Conservation (phyloP, 108 stramenopile genomes). For the Skeletonema grethae region DNA sequence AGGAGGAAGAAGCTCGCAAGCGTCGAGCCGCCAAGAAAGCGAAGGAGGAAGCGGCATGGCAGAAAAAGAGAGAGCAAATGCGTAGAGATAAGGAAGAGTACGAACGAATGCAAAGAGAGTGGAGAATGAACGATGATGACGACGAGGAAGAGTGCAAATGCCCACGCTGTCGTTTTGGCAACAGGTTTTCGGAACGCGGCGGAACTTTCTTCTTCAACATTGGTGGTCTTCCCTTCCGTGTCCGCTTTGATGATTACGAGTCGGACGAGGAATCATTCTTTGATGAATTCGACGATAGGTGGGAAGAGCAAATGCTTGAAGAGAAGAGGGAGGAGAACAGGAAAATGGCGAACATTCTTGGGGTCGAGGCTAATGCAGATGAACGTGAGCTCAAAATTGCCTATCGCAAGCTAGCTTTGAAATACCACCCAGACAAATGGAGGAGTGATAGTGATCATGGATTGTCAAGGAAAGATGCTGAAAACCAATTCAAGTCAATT, state of each 20-base stretch:
- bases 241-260: constrained; percentile 14
- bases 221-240: constrained; percentile 28
- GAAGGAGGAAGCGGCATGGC: constrained; percentile 31
- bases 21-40: constrained; percentile 23
- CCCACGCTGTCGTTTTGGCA: constrained; percentile 7
- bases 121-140: constrained; percentile 3
- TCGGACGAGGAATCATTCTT: constrained; percentile 15
- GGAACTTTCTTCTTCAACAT: constrained; percentile 31
- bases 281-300: constrained; percentile 37
- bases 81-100: constrained; percentile 32
- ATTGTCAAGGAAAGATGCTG: constrained; percentile 31
- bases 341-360: constrained; percentile 34
- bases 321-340: constrained; percentile 26
- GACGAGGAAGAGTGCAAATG: constrained; percentile 10
- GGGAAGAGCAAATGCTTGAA: constrained; percentile 19
- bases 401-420: constrained; percentile 29
- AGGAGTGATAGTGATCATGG: constrained; percentile 35
- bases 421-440: constrained; percentile 46
- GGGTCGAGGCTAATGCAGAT: constrained; percentile 24
- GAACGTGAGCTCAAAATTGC: constrained; percentile 24
- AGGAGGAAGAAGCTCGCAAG: constrained; percentile 40
- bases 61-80: constrained; percentile 19
- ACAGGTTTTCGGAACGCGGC: constrained; percentile 1
- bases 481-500: constrained; percentile 30
- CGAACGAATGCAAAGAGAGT: constrained; percentile 23